A percentile compares a stretch with the other conserved stretches of the same genome.
These are phyloP conservation scores for Lasiodiplodia citricola DNA, from an alignment of 2,329 filamentous ascomycete species.

Conservation along the genomic window DNA sequence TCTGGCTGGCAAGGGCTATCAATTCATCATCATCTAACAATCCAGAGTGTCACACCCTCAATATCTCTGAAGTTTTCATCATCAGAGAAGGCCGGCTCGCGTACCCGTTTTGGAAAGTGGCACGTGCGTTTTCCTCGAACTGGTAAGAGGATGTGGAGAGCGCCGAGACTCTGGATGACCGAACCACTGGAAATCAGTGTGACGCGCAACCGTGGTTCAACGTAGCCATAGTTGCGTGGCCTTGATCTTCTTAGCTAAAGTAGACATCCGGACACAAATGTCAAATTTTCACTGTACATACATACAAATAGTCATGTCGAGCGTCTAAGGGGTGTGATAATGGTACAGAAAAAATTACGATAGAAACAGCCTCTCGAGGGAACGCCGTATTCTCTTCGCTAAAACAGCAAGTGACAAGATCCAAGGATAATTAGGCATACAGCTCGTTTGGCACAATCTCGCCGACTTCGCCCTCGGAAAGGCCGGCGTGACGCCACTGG, in stretches of 20 bases:
- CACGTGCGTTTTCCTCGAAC: background rate
- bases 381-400: background rate
- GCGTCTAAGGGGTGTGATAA: too few species aligned
- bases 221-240: too few species aligned
- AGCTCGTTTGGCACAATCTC: conserved; percentile 38
- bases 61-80: too few species aligned
- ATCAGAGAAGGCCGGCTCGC: background rate
- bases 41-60: too few species aligned
- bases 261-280: too few species aligned
- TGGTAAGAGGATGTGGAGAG: conserved; percentile 1
- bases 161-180: background rate
- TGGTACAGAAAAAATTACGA: too few species aligned
- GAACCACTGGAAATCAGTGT: background rate
- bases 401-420: too few species aligned
- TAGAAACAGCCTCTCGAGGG: background rate
- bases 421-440: conserved; percentile 30
- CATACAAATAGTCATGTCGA: too few species aligned
- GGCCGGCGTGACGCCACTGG: conserved; percentile 37
- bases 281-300: too few species aligned
- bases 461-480: conserved; percentile 34
- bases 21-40: too few species aligned
- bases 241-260: too few species aligned
- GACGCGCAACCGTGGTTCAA: background rate
- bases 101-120: background rate
- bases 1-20: too few species aligned